phyloP scores from a whole-genome alignment of 306 rosid species.

The Dryas alaskensis region DNA sequence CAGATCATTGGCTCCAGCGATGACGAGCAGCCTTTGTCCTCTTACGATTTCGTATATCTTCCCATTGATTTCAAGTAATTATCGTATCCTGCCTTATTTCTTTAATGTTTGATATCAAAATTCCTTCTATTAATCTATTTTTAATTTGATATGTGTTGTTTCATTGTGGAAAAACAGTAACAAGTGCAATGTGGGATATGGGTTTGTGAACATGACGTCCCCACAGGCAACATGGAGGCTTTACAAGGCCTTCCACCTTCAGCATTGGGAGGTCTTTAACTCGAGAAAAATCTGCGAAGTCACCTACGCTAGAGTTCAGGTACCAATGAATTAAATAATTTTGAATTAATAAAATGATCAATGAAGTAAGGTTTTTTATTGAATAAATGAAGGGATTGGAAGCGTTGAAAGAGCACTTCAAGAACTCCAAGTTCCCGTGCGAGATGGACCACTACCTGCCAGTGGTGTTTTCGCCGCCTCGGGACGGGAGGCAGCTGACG shows the following conservation, averaged over 20 bases:
- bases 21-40: constrained; percentile 57
- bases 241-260: constrained; percentile 85
- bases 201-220: constrained; percentile 93
- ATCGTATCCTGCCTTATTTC: background rate
- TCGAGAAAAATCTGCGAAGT: constrained; percentile 89
- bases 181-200: constrained; percentile 98
- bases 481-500: constrained; percentile 72
- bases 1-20: constrained; percentile 48
- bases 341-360: too few relatives aligned
- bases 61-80: constrained; percentile 94
- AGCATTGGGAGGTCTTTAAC: constrained; percentile 92
- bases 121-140: background rate
- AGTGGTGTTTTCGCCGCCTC: constrained; percentile 74
- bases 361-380: too few relatives aligned
- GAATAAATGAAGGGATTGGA: constrained; percentile 62
- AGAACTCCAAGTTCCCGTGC: constrained; percentile 94
- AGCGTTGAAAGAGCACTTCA: constrained; percentile 86
- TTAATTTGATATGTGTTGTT: background rate
- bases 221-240: constrained; percentile 76
- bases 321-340: background rate
- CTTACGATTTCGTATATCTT: constrained; percentile 86
- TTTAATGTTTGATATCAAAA: background rate
- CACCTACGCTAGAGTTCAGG: constrained; percentile 94
- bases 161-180: constrained; percentile 42
- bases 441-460: constrained; percentile 82